Percentiles rank a stretch among this genome's conserved stretches.
These are phyloP conservation scores for Penicillium turbatum DNA, from an alignment of 495 filamentous ascomycete species.

Conservation along the genomic window DNA sequence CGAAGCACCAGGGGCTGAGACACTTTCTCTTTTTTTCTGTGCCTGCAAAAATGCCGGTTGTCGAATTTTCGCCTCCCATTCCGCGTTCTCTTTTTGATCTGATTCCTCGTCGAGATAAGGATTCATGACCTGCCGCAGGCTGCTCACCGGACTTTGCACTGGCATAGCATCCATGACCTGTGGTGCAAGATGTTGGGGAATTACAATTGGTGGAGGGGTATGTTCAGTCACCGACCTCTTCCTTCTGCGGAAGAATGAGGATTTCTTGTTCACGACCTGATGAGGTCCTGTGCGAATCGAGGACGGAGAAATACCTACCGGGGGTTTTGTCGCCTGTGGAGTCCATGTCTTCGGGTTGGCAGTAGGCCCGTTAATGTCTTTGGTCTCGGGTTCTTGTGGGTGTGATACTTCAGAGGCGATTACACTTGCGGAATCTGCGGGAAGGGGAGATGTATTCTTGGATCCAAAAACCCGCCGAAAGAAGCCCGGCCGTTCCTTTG, in stretches of 20 bases:
- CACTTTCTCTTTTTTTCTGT: conserved; percentile 28
- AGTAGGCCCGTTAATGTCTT: conserved; percentile 20
- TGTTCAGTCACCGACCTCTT: conserved; percentile 76
- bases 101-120: conserved; percentile 58
- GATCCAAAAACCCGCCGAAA: conserved; percentile 83
- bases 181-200: conserved; percentile 32
- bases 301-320: conserved; percentile 30
- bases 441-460: conserved; percentile 33
- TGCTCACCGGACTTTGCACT: conserved; percentile 75
- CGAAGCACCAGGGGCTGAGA: conserved; percentile 16
- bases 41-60: conserved; percentile 14
- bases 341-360: conserved; percentile 21
- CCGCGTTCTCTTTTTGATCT: conserved; percentile 23
- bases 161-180: conserved; percentile 30
- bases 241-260: conserved; percentile 87
- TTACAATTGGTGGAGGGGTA: conserved; percentile 46
- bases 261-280: conserved; percentile 76
- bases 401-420: conserved; percentile 21
- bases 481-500: conserved; percentile 78
- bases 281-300: conserved; percentile 41
- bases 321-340: conserved; percentile 24
- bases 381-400: conserved; percentile 27
- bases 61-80: conserved; percentile 19
- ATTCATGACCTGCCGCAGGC: conserved; percentile 84
- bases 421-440: conserved; percentile 18